phyloP scores from a whole-genome alignment of 768 basidiomycete species.

The Amyloporia xantha region DNA sequence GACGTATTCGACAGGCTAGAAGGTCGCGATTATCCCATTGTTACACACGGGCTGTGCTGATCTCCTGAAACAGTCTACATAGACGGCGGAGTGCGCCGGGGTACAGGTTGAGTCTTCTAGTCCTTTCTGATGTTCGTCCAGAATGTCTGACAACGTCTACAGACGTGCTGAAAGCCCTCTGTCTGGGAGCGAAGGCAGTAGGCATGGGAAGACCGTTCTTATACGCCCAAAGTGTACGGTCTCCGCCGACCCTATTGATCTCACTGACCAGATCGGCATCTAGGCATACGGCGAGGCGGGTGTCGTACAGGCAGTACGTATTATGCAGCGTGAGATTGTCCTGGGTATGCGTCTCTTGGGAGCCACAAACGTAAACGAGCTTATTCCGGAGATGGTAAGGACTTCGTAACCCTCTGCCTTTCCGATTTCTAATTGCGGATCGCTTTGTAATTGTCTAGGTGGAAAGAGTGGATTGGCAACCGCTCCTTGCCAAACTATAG shows the following conservation, averaged over 20 bases:
- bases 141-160: background rate
- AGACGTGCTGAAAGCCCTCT: constrained; percentile 88
- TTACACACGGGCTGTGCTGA: too few relatives aligned
- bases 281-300: constrained; percentile 75
- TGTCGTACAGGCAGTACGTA: constrained; percentile 55
- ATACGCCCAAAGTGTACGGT: constrained; percentile 70
- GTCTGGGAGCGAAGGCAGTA: constrained; percentile 81
- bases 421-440: background rate
- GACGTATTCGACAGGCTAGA: constrained; percentile 69
- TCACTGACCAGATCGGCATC: constrained; percentile 2
- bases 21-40: constrained; percentile 41
- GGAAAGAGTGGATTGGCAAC: constrained; percentile 4
- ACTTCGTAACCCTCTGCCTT: background rate
- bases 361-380: constrained; percentile 52
- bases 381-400: constrained; percentile 68
- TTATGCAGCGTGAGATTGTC: constrained; percentile 72
- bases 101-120: constrained; percentile 65
- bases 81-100: constrained; percentile 77
- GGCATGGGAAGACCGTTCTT: constrained; percentile 84
- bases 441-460: background rate
- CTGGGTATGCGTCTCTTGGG: constrained; percentile 75
- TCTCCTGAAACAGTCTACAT: constrained; percentile 81
- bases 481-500: constrained; percentile 1
- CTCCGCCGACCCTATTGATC: background rate
- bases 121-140: background rate